Evolutionary conservation across 2,329 filamentous ascomycete genomes (phyloP).

Genomic region (Colletotrichum cuscutae): DNA sequence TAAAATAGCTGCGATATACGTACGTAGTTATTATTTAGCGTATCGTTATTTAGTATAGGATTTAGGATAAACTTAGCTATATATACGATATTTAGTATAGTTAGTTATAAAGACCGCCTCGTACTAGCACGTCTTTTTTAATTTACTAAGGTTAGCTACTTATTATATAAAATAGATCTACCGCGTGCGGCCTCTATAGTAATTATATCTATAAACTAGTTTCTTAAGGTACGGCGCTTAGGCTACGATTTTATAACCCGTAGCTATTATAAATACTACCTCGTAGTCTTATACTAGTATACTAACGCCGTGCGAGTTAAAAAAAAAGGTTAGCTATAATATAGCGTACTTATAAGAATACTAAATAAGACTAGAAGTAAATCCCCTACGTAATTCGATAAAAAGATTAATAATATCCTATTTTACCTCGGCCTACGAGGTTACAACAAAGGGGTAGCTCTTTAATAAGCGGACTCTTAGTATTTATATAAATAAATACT

Average conservation of each 20-base stretch:
- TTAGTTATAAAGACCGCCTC: background rate
- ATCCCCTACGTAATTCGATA: background rate
- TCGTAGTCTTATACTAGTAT: background rate
- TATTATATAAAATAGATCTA: conserved; percentile 1
- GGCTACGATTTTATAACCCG: background rate
- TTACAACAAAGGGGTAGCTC: background rate
- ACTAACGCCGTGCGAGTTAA: background rate
- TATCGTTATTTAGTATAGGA: background rate
- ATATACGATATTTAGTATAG: background rate
- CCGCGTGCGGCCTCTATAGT: background rate
- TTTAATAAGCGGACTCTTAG: background rate
- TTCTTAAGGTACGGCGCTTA: background rate
- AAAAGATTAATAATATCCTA: conserved; percentile 1
- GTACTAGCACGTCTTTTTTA: fast-evolving
- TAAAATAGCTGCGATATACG: too few species aligned
- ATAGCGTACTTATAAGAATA: background rate
- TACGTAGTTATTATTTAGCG: background rate
- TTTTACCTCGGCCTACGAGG: too few species aligned
- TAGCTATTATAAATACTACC: background rate
- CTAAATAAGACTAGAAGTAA: background rate
- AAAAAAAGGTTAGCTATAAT: background rate
- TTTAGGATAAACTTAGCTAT: background rate
- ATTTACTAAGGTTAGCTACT: background rate
- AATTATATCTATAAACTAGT: background rate
- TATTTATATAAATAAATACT: conserved; percentile 2